Conservation (phyloP, 441 rosid species). For the Kokia cookei region DNA sequence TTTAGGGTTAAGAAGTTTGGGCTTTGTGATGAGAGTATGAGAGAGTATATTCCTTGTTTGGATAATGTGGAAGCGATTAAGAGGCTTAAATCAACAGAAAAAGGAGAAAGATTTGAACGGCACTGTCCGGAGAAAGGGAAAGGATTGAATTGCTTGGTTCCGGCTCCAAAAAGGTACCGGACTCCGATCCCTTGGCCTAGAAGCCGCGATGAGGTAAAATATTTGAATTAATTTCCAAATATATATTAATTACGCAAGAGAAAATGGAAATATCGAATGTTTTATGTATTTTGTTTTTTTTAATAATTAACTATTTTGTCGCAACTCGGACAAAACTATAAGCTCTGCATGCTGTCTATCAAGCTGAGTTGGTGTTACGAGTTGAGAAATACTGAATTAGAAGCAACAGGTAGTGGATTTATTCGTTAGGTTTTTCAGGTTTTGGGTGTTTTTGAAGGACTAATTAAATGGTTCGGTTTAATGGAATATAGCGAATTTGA, state of each 20-base stretch:
- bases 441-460: background rate
- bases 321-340: background rate
- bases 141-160: slow-evolving; percentile 75
- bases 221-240: background rate
- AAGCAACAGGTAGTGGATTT: background rate
- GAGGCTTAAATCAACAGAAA: slow-evolving; percentile 59
- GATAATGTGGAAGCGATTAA: slow-evolving; percentile 71
- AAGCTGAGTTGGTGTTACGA: background rate
- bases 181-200: slow-evolving; percentile 84
- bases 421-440: background rate
- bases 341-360: background rate
- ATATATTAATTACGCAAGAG: too few species aligned
- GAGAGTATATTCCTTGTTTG: slow-evolving; percentile 85
- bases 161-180: slow-evolving; percentile 66
- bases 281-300: background rate
- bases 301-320: background rate
- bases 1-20: slow-evolving; percentile 31
- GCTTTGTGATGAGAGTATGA: slow-evolving; percentile 54
- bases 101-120: slow-evolving; percentile 78
- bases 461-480: background rate
- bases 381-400: background rate
- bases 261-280: background rate
- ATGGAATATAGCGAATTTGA: background rate
- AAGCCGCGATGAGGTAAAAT: slow-evolving; percentile 86
- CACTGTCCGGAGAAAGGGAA: slow-evolving; percentile 67